Evolutionary conservation across 345 rosid species (phyloP), one percentile per base, ranked within the genome.

Genomic region (Carallia brachiata): DNA sequence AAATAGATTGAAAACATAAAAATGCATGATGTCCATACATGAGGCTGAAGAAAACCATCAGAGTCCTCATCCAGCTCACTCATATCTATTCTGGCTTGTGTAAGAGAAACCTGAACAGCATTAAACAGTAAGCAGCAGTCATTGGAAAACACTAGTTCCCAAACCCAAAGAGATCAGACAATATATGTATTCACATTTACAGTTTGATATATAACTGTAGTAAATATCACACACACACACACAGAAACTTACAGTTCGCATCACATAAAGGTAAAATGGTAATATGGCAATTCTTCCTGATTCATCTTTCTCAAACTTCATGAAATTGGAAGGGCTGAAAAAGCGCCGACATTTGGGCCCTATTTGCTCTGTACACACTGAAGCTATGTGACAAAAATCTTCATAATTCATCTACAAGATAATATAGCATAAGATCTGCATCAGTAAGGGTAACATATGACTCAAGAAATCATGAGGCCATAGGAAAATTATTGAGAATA

Each of bases 261-360:
- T 95, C 80, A 95, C 97, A 74, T 95, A 95, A 36, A 95, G 93
- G 83, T 95, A 95, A 77, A 92, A 95, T 0, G 99, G 99, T 70
- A 95, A 78, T 77, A 95, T 95, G 67, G 97, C 99, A 75, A 95
- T 95, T 82, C 99, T 86, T 72, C 99, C 99, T 5, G 96, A 89
- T 76, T 95, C 99, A 77, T 95, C 99, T 77, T 92, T 95, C 87
- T 95, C 99, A 73, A 95, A 92, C 86, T 95, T 95, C 98, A 95
- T 95, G 78, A 95, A 95, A 76, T 95, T 92, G 72, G 97, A 95
- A 4, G 99, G 98, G 79, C 99, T 92, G 79, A 95, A 95, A 79
- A 95, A 95, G 17, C 97, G 94, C 32, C 97, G 90, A 58, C 98
- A 95, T 72, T 90, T 95, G 71, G 98, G 96, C 37, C 99, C 99